A percentile compares a stretch with the other conserved stretches of the same genome.
These are phyloP conservation scores for Fraxinus quadrangulata DNA, from an alignment of 257 asterid species.

Conservation along the genomic window DNA sequence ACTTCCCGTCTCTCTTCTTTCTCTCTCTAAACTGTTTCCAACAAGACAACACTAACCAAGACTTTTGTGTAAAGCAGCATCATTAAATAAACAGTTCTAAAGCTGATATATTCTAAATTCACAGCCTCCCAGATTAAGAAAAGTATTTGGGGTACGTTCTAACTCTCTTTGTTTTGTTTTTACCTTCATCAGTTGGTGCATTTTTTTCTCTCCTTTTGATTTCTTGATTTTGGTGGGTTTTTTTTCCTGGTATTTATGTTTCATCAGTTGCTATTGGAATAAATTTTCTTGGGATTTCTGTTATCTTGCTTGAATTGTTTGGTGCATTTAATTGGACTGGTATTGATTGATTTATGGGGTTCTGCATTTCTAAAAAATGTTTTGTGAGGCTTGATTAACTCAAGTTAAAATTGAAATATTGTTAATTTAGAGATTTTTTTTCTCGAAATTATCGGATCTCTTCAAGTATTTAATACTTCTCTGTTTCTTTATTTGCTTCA, in stretches of 20 bases:
- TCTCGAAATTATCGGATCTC: background rate
- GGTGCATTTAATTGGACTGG: background rate
- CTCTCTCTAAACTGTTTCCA: constrained; percentile 17
- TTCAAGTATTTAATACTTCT: background rate
- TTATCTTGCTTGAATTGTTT: background rate
- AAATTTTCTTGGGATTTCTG: background rate
- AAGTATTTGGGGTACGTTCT: constrained; percentile 4
- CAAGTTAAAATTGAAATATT: background rate
- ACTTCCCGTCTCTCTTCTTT: constrained; percentile 18
- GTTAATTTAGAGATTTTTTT: background rate
- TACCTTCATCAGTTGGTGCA: background rate
- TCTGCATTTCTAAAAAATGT: background rate
- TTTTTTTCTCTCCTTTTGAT: background rate
- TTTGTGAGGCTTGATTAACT: background rate
- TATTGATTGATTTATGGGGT: background rate
- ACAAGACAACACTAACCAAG: constrained; percentile 21
- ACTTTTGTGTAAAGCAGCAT: constrained; percentile 21
- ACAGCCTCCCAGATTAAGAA: constrained; percentile 4
- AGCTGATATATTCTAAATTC: constrained; percentile 17
- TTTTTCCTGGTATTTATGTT: background rate
- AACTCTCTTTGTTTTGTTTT: background rate
- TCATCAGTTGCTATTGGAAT: background rate
- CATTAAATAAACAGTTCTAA: constrained; percentile 6
- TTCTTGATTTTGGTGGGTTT: background rate
- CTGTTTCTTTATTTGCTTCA: background rate